Percentiles rank a stretch among this genome's conserved stretches.
These are phyloP conservation scores for Ganoderma meredithae DNA, from an alignment of 1,284 basidiomycete species.

Conservation along the genomic window DNA sequence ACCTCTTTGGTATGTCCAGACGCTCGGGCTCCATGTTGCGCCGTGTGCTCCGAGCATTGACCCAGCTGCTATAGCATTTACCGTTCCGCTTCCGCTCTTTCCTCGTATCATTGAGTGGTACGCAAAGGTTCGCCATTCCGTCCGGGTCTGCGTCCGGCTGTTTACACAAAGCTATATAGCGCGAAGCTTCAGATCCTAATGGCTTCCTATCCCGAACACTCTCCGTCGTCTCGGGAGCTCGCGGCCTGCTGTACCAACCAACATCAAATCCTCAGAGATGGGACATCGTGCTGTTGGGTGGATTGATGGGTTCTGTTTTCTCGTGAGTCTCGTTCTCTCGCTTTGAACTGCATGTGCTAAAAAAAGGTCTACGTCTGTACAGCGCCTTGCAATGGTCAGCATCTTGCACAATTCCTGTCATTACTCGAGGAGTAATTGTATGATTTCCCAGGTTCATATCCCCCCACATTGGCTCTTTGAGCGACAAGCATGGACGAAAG, in stretches of 20 bases:
- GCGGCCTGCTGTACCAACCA: conserved; percentile 68
- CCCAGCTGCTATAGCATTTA: conserved; percentile 68
- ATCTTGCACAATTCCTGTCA: neutral
- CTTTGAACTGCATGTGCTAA: conserved; percentile 14
- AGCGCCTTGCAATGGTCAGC: conserved; percentile 78
- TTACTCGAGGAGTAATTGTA: too few species aligned
- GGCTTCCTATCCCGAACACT: conserved; percentile 79
- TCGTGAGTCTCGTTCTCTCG: conserved; percentile 61
- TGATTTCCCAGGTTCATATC: conserved; percentile 63
- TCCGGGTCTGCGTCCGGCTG: neutral
- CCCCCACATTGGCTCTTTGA: conserved; percentile 82
- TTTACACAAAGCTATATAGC: conserved; percentile 48
- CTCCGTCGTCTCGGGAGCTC: conserved; percentile 64
- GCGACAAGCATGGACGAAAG: conserved; percentile 88
- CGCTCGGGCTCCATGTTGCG: neutral
- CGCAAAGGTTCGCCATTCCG: conserved; percentile 59
- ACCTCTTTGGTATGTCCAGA: conserved; percentile 71
- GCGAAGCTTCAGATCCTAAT: conserved; percentile 70
- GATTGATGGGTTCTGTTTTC: conserved; percentile 90
- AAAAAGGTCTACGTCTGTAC: conserved; percentile 8
- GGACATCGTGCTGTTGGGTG: conserved; percentile 87
- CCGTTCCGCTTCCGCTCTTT: conserved; percentile 93
- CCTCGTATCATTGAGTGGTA: conserved; percentile 92
- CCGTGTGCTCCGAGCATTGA: neutral
- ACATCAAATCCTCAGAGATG: conserved; percentile 72